These are phyloP conservation scores for Trichosporon ovoides DNA, from an alignment of 1,284 basidiomycete genomes.

Conservation along the genomic window DNA sequence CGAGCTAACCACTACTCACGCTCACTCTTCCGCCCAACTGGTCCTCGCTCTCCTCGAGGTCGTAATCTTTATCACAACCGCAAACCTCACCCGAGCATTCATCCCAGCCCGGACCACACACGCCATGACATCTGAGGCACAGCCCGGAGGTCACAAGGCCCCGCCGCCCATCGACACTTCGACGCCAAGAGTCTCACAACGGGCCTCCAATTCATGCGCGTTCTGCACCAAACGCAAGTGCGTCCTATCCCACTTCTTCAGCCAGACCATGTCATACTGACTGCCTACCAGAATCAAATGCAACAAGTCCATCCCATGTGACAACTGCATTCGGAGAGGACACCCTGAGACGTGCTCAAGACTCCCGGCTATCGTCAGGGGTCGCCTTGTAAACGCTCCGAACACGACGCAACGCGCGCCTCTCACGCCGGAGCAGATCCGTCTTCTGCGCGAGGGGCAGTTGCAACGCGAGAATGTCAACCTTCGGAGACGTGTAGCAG, in stretches of 20 bases:
- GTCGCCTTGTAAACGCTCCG: slow-evolving; percentile 22
- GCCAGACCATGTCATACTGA: too few relatives aligned
- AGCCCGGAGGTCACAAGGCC: not conserved
- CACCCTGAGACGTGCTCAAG: slow-evolving; percentile 23
- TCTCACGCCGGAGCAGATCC: slow-evolving; percentile 22
- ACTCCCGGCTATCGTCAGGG: slow-evolving; percentile 22
- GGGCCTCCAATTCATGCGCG: slow-evolving; percentile 21
- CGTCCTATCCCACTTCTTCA: slow-evolving; percentile 5
- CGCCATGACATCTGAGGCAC: slow-evolving; percentile 3
- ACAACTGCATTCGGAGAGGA: slow-evolving; percentile 23
- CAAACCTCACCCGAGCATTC: not conserved
- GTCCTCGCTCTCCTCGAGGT: too few relatives aligned
- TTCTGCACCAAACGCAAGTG: slow-evolving; percentile 27
- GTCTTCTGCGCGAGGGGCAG: slow-evolving; percentile 21
- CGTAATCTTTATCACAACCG: not conserved
- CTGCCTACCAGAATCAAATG: slow-evolving; percentile 21
- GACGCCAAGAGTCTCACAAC: slow-evolving; percentile 11
- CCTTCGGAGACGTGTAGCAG: slow-evolving; percentile 15
- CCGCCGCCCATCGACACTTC: not conserved
- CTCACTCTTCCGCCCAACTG: too few relatives aligned
- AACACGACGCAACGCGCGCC: slow-evolving; percentile 19
- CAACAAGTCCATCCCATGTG: slow-evolving; percentile 22
- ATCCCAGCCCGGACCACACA: not conserved
- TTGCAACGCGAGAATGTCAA: slow-evolving; percentile 24
- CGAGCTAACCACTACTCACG: too few relatives aligned